Percentiles rank a stretch among this genome's conserved stretches.
Conservation (phyloP, 192 early-diverging fungal genomes). For the Gonapodya sp. region DNA sequence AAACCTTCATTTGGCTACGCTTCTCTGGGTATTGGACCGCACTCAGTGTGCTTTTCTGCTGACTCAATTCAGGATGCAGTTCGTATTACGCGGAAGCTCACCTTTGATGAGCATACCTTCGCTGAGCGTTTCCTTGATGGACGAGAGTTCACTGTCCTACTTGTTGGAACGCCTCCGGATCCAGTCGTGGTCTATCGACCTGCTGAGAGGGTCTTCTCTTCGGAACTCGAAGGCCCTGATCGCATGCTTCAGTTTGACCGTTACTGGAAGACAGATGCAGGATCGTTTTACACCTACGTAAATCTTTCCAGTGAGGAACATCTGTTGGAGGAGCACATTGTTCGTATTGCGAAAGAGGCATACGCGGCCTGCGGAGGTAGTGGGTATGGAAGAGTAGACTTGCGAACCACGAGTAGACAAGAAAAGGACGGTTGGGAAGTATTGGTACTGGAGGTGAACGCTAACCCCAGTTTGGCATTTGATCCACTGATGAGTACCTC, state of each 20-base stretch:
- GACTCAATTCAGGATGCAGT: neutral
- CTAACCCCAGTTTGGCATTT: neutral
- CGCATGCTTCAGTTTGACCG: neutral
- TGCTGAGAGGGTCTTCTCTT: neutral
- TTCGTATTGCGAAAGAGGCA: neutral
- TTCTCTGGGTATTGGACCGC: neutral
- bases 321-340: neutral
- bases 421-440: neutral
- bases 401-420: neutral
- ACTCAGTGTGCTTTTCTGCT: neutral
- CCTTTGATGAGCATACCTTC: neutral
- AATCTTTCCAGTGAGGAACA: neutral
- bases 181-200: neutral
- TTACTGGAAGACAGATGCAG: neutral
- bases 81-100: neutral
- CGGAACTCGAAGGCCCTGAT: neutral
- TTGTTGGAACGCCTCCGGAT: neutral
- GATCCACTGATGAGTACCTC: neutral
- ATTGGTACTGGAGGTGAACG: neutral
- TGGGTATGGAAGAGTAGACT: neutral
- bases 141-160: neutral
- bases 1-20: neutral
- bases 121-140: neutral
- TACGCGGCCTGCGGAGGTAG: neutral
- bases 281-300: neutral